Evolutionary conservation across 495 filamentous ascomycete species (phyloP).

Genomic region (Margaritispora aquatica): DNA sequence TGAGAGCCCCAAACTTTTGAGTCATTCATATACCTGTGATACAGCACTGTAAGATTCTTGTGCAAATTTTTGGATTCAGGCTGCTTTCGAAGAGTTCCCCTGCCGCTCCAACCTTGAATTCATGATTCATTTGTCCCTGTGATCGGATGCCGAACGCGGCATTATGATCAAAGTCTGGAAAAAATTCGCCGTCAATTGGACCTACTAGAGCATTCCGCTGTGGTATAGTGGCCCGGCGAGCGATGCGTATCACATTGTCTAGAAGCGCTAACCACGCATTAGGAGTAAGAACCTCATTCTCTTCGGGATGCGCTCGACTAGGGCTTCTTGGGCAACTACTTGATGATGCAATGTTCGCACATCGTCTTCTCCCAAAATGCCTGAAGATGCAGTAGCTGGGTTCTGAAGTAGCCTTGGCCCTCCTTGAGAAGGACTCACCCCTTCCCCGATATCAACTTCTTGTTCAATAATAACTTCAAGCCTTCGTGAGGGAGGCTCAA

Average conservation of each 20-base stretch:
- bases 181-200: background rate
- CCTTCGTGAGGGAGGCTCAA: constrained; percentile 2
- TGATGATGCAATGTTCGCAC: background rate
- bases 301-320: background rate
- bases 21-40: constrained; percentile 35
- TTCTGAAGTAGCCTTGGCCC: background rate
- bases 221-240: constrained; percentile 24
- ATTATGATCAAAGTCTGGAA: constrained; percentile 9
- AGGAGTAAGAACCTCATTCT: background rate
- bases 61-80: background rate
- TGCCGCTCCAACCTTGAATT: constrained; percentile 36
- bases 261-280: constrained; percentile 25
- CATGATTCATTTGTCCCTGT: constrained; percentile 25
- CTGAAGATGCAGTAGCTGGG: background rate
- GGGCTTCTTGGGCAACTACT: background rate
- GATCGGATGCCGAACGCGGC: constrained; percentile 17
- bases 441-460: background rate
- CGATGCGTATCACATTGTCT: constrained; percentile 24
- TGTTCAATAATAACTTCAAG: background rate
- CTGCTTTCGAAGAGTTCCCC: constrained; percentile 40
- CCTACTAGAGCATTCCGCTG: constrained; percentile 15
- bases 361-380: too few species aligned
- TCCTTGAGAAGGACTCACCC: too few species aligned
- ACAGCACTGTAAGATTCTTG: background rate
- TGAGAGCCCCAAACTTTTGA: constrained; percentile 25